phyloP scores from a whole-genome alignment of 768 basidiomycete genomes.

The Tricholoma terreum region DNA sequence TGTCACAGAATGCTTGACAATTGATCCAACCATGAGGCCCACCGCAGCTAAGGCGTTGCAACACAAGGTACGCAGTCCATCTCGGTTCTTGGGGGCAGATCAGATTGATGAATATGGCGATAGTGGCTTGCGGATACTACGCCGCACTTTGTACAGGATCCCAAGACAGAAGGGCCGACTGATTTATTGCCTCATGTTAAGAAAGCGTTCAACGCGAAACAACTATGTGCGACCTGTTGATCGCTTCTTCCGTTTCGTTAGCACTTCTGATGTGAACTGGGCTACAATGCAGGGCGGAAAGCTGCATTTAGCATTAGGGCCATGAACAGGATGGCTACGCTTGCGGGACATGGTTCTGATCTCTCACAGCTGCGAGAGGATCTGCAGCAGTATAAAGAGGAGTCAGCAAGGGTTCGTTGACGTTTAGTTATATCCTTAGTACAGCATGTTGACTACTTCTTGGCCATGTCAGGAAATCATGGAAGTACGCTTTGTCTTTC shows the following conservation, averaged over 20 bases:
- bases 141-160: conserved; percentile 71
- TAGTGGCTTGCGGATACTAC: conserved; percentile 70
- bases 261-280: conserved; percentile 5
- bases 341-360: conserved; percentile 42
- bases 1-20: conserved; percentile 76
- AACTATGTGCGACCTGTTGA: conserved; percentile 59
- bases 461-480: conserved; percentile 30
- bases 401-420: conserved; percentile 56
- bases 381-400: conserved; percentile 70
- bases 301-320: conserved; percentile 87
- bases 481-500: conserved; percentile 20
- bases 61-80: conserved; percentile 48
- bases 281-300: conserved; percentile 64
- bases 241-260: neutral
- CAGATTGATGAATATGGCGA: neutral
- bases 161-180: conserved; percentile 55
- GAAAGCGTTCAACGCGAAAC: conserved; percentile 85
- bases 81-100: neutral
- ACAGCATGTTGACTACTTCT: neutral
- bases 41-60: conserved; percentile 71
- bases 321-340: conserved; percentile 71
- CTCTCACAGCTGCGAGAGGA: conserved; percentile 54
- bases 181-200: conserved; percentile 88
- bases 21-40: conserved; percentile 77
- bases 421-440: neutral